Percentiles rank a stretch among this genome's conserved stretches.
These are phyloP conservation scores for Ustilago sp. DNA, from an alignment of 1,284 basidiomycete genomes.

Conservation along the genomic window DNA sequence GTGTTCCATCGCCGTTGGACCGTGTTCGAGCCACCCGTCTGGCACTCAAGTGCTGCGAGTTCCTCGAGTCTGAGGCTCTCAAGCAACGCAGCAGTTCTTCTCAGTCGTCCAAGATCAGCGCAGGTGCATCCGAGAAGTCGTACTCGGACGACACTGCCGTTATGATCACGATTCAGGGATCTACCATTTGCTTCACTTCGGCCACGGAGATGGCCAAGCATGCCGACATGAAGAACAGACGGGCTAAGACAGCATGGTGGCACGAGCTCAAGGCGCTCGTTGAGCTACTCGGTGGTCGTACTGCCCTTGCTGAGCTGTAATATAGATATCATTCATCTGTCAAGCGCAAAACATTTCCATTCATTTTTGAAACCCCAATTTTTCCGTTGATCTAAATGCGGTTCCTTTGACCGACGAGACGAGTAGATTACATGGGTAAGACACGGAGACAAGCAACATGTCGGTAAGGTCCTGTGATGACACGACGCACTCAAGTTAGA, in stretches of 20 bases:
- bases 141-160: constrained; percentile 77
- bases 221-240: constrained; percentile 89
- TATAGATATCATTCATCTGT: not conserved
- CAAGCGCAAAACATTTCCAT: not conserved
- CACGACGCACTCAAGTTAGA: constrained; percentile 8
- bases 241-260: constrained; percentile 90
- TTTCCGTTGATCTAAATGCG: not conserved
- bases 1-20: constrained; percentile 92
- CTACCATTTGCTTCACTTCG: constrained; percentile 82
- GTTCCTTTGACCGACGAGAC: not conserved
- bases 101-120: constrained; percentile 41
- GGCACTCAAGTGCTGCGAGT: constrained; percentile 90
- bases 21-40: constrained; percentile 89
- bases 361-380: not conserved
- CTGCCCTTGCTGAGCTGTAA: constrained; percentile 42
- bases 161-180: constrained; percentile 89
- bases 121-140: constrained; percentile 70
- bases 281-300: constrained; percentile 61
- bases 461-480: not conserved
- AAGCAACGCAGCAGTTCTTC: constrained; percentile 43
- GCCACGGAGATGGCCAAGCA: constrained; percentile 84
- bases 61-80: constrained; percentile 85
- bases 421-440: not conserved
- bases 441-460: not conserved
- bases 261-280: constrained; percentile 58